phyloP scores from a whole-genome alignment of 371 early-diverging fungal genomes.

The Mucor lusitanicus region DNA sequence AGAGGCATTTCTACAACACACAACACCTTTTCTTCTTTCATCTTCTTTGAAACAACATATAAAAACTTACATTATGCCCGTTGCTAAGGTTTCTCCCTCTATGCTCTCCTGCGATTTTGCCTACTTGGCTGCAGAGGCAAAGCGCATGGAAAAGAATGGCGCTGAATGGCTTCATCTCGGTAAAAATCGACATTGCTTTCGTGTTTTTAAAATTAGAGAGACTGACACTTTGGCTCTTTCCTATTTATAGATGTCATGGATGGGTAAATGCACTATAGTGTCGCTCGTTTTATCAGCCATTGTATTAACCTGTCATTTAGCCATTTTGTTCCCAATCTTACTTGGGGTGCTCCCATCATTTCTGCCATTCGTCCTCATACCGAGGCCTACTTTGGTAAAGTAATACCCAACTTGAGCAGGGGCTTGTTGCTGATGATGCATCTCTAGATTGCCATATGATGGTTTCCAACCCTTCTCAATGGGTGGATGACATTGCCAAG shows the following conservation, averaged over 20 bases:
- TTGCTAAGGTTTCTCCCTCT: constrained; percentile 87
- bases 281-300: not conserved
- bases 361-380: constrained; percentile 86
- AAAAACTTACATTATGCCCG: constrained; percentile 49
- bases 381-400: constrained; percentile 83
- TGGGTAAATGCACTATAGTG: constrained; percentile 57
- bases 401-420: not conserved
- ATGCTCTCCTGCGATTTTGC: constrained; percentile 95
- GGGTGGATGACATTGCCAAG: constrained; percentile 93
- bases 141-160: constrained; percentile 84
- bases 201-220: not conserved
- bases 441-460: constrained; percentile 94
- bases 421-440: not conserved
- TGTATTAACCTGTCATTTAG: constrained; percentile 41
- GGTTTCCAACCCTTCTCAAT: constrained; percentile 92
- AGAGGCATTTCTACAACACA: not conserved
- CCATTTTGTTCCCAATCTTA: constrained; percentile 98
- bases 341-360: constrained; percentile 95
- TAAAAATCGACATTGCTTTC: constrained; percentile 28
- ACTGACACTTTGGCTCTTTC: not conserved
- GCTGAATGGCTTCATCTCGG: constrained; percentile 98
- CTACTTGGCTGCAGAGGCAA: constrained; percentile 82
- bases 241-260: constrained; percentile 74
- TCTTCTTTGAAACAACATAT: not conserved
- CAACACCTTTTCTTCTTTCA: not conserved